A percentile compares a stretch with the other conserved stretches of the same genome.
Conservation (phyloP, 2,329 filamentous ascomycete species). For the Aureobasidium musti region DNA sequence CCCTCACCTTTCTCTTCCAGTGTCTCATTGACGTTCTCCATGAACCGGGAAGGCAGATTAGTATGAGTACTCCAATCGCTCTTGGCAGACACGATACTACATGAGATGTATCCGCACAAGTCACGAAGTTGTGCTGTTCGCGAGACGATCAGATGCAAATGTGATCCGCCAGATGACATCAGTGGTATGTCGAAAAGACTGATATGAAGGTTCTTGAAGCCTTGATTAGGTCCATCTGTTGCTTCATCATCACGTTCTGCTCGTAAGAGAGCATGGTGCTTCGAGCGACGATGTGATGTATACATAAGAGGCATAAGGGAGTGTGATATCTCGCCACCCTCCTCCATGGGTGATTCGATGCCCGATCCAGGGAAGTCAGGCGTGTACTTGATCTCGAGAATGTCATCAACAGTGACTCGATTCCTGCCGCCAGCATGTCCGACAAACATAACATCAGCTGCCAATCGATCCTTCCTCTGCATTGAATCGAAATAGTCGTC, state of each 20-base stretch:
- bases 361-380: not conserved
- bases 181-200: slow-evolving; percentile 30
- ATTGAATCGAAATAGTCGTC: slow-evolving; percentile 46
- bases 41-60: slow-evolving; percentile 30
- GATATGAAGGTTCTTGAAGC: slow-evolving; percentile 45
- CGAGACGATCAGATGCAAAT: slow-evolving; percentile 34
- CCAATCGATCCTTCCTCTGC: slow-evolving; percentile 11
- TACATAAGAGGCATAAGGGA: slow-evolving; percentile 42
- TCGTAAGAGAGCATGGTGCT: slow-evolving; percentile 71
- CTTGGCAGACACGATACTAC: slow-evolving; percentile 22
- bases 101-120: slow-evolving; percentile 53
- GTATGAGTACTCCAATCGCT: slow-evolving; percentile 31
- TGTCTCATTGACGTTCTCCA: slow-evolving; percentile 64
- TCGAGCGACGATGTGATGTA: slow-evolving; percentile 69
- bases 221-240: slow-evolving; percentile 45
- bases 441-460: slow-evolving; percentile 75
- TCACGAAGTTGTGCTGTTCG: slow-evolving; percentile 54
- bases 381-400: slow-evolving; percentile 64
- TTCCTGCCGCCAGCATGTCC: slow-evolving; percentile 70
- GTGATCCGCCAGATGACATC: slow-evolving; percentile 49
- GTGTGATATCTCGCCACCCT: not conserved
- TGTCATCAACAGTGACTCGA: slow-evolving; percentile 82
- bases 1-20: slow-evolving; percentile 66
- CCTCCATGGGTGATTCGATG: not conserved
- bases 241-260: slow-evolving; percentile 47